A percentile compares a stretch with the other conserved stretches of the same genome.
phyloP scores from a whole-genome alignment of 2,329 filamentous ascomycete species.

The Gnomoniopsis sp. region DNA sequence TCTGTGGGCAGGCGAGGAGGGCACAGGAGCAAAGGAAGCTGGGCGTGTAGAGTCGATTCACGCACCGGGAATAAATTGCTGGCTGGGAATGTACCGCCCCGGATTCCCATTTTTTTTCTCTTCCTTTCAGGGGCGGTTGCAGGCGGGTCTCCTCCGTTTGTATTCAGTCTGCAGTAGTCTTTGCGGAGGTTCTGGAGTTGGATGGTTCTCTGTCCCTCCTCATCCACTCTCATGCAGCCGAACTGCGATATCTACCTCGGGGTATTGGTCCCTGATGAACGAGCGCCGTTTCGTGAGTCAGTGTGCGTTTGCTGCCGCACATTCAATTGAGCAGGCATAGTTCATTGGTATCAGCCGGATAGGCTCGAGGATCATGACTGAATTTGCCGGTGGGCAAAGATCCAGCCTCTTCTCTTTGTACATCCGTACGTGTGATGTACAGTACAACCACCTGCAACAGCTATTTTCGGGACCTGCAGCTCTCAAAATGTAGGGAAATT shows the following conservation, averaged over 20 bases:
- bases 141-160: background rate
- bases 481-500: too few species aligned
- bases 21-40: too few species aligned
- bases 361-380: background rate
- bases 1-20: background rate
- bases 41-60: background rate
- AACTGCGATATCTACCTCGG: background rate
- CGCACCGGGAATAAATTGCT: background rate
- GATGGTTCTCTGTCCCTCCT: background rate
- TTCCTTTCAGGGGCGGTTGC: background rate
- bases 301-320: background rate
- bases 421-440: background rate
- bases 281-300: background rate
- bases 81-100: conserved; percentile 6
- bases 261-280: background rate
- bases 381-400: background rate
- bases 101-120: too few species aligned
- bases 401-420: background rate
- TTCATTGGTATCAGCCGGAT: background rate
- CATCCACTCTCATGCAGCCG: conserved; percentile 7
- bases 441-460: background rate
- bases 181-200: background rate
- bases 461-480: background rate
- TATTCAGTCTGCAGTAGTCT: too few species aligned
- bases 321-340: background rate